phyloP scores from a whole-genome alignment of 2,329 filamentous ascomycete species.

The Cordyceps javanica region DNA sequence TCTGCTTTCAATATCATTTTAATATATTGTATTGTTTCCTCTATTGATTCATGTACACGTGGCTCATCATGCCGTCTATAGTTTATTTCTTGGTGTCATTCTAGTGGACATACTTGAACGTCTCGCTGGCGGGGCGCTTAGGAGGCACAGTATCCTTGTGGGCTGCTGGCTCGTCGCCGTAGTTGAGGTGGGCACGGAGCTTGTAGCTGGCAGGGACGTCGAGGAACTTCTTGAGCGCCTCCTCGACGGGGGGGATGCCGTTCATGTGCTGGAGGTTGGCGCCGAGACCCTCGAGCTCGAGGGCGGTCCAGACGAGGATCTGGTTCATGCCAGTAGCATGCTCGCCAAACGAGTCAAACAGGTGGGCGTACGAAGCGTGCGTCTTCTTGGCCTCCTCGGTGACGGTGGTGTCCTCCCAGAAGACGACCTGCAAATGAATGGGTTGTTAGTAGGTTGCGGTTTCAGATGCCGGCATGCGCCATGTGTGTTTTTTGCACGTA shows the following conservation, averaged over 20 bases:
- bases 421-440: conserved; percentile 74
- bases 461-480: conserved; percentile 46
- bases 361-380: conserved; percentile 69
- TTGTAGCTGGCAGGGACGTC: conserved; percentile 66
- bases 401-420: conserved; percentile 72
- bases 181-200: conserved; percentile 78
- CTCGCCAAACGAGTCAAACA: conserved; percentile 69
- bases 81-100: not conserved
- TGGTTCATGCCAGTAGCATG: conserved; percentile 77
- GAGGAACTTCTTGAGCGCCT: conserved; percentile 40
- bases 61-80: not conserved
- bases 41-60: not conserved
- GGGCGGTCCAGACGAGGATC: conserved; percentile 71
- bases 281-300: conserved; percentile 78
- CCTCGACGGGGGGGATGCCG: conserved; percentile 53
- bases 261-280: conserved; percentile 94
- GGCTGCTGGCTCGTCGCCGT: conserved; percentile 57
- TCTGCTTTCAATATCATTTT: not conserved
- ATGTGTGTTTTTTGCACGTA: conserved; percentile 40
- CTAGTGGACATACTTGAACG: conserved; percentile 28
- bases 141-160: conserved; percentile 52
- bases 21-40: not conserved
- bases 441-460: conserved; percentile 44
- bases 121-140: conserved; percentile 57
- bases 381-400: conserved; percentile 61